Conservation (phyloP, 75 land plant genomes). For the Cupressus sempervirens region DNA sequence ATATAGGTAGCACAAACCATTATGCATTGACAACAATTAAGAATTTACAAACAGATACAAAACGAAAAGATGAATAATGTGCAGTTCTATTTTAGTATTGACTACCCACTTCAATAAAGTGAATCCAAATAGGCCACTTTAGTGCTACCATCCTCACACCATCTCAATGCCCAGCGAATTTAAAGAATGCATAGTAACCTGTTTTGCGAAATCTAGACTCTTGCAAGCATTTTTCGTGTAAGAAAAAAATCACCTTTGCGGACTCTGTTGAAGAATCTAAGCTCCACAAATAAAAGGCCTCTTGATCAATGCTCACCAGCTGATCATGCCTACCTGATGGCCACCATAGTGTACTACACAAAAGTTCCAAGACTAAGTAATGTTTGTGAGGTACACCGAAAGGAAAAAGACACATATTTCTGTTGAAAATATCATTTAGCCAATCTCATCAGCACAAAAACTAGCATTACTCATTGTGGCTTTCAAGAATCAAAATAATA, state of each 20-base stretch:
- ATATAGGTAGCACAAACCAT: background rate
- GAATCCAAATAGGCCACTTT: background rate
- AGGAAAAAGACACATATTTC: background rate
- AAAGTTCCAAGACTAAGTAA: background rate
- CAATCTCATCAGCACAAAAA: background rate
- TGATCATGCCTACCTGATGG: constrained; percentile 79
- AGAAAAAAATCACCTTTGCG: constrained; percentile 56
- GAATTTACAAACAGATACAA: background rate
- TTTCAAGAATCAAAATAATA: background rate
- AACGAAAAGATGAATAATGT: background rate
- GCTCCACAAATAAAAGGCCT: constrained; percentile 78
- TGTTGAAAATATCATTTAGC: background rate
- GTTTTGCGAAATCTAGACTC: background rate
- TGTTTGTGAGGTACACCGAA: background rate
- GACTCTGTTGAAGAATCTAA: constrained; percentile 70
- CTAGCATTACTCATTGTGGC: background rate
- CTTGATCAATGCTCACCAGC: constrained; percentile 82
- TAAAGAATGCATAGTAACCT: background rate
- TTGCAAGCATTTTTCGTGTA: background rate
- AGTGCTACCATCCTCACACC: background rate
- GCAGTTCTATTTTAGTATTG: background rate
- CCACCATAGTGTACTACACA: constrained; percentile 86
- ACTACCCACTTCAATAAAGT: background rate
- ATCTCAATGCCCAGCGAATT: background rate
- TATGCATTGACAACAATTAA: background rate